Conservation (phyloP, 169 alveolate genomes). For the Theileria orientalis region DNA sequence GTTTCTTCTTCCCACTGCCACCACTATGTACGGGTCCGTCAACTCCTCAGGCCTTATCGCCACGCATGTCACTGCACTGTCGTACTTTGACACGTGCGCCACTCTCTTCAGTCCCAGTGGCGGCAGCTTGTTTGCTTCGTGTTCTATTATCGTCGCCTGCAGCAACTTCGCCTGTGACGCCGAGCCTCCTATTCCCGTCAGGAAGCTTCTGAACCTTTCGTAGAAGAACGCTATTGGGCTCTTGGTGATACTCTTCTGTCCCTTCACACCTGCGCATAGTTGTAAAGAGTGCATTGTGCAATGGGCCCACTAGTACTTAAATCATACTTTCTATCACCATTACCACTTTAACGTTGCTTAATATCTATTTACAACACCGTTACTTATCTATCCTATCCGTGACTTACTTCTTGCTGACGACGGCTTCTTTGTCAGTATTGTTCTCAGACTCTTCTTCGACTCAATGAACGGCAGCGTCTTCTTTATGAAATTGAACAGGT, state of each 20-base stretch:
- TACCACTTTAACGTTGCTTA: no score
- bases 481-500: slow-evolving; percentile 39
- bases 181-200: slow-evolving; percentile 59
- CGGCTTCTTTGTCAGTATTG: slow-evolving; percentile 1
- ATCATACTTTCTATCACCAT: no score
- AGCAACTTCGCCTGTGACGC: slow-evolving; percentile 61
- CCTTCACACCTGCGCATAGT: not conserved
- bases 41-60: slow-evolving; percentile 79
- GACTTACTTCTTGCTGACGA: not conserved
- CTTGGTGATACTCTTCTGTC: slow-evolving; percentile 28
- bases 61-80: slow-evolving; percentile 77
- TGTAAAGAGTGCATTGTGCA: no score
- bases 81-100: slow-evolving; percentile 61
- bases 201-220: slow-evolving; percentile 66
- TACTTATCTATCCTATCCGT: not conserved
- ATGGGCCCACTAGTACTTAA: no score
- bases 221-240: slow-evolving; percentile 65
- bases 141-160: slow-evolving; percentile 57
- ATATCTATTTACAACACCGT: not conserved
- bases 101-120: slow-evolving; percentile 61
- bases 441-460: slow-evolving; percentile 37
- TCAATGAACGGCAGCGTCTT: slow-evolving; percentile 43
- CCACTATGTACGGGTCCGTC: slow-evolving; percentile 69
- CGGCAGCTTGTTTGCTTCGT: slow-evolving; percentile 51
- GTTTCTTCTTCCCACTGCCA: slow-evolving; percentile 83